These are phyloP conservation scores for Fraxinus velutina DNA, from an alignment of 305 asterid genomes.

Conservation along the genomic window DNA sequence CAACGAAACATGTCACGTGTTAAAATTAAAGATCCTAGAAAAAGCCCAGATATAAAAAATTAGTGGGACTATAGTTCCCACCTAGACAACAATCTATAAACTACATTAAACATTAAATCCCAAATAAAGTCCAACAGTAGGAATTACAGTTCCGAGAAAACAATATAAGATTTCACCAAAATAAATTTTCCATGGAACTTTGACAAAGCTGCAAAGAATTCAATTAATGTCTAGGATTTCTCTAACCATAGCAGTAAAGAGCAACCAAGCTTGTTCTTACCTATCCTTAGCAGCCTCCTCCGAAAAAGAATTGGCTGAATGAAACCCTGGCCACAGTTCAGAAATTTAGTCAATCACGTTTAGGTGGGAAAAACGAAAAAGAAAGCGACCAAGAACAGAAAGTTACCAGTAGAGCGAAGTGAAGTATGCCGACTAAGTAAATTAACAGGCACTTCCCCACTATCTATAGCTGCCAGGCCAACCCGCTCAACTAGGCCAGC, in stretches of 20 bases:
- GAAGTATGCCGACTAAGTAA: conserved; percentile 56
- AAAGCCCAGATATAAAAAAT: neutral
- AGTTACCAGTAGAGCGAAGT: conserved; percentile 52
- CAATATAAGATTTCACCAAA: neutral
- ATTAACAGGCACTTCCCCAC: conserved; percentile 46
- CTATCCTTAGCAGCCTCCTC: conserved; percentile 60
- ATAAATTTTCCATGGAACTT: neutral
- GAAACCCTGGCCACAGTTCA: conserved; percentile 43
- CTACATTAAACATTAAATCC: neutral
- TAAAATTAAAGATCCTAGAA: neutral
- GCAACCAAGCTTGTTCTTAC: conserved; percentile 34
- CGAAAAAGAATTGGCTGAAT: conserved; percentile 34
- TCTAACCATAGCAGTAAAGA: conserved; percentile 1
- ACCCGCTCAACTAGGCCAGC: conserved; percentile 43
- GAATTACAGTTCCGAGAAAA: neutral
- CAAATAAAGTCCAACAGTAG: neutral
- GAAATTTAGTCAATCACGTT: conserved; percentile 4
- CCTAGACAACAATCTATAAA: neutral
- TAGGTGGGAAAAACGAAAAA: neutral
- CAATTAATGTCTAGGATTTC: conserved; percentile 3
- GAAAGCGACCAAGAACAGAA: conserved; percentile 2
- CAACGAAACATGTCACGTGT: neutral
- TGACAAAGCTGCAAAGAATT: neutral
- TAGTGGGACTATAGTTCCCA: neutral
- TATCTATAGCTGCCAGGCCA: conserved; percentile 33